Conservation (phyloP, 805 yeast genomes). For the Candida tibetensis region DNA sequence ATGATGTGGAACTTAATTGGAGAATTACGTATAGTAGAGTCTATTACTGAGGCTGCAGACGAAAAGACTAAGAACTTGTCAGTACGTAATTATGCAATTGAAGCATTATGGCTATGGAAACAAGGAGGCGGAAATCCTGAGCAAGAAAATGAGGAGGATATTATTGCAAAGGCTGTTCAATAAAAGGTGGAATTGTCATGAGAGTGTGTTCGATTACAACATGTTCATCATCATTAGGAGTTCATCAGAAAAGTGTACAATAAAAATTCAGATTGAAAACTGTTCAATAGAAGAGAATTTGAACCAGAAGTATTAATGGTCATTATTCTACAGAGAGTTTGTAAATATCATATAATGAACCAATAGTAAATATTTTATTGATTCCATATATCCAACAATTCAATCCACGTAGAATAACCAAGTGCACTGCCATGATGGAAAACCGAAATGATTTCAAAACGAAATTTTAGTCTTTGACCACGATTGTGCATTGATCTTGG, state of each 20-base stretch:
- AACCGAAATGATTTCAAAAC: too few relatives aligned
- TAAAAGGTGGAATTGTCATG: too few relatives aligned
- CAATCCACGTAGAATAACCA: not conserved
- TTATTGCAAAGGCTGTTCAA: constrained; percentile 21
- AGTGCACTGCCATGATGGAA: not conserved
- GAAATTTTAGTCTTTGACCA: too few relatives aligned
- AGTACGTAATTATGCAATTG: constrained; percentile 79
- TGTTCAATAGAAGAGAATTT: not conserved
- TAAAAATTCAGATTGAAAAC: too few relatives aligned
- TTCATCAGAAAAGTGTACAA: too few relatives aligned
- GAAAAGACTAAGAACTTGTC: constrained; percentile 68
- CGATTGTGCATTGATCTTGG: too few relatives aligned
- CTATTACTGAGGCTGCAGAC: constrained; percentile 65
- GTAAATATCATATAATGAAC: constrained; percentile 3
- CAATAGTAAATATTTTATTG: constrained; percentile 2
- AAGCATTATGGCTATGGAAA: constrained; percentile 89
- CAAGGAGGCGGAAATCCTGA: constrained; percentile 45
- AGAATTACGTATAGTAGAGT: constrained; percentile 58
- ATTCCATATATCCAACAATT: not conserved
- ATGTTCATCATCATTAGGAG: too few relatives aligned
- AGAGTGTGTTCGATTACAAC: too few relatives aligned
- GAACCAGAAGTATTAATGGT: not conserved
- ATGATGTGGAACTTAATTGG: constrained; percentile 72
- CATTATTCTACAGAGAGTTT: not conserved
- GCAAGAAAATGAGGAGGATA: constrained; percentile 24